A percentile compares a stretch with the other conserved stretches of the same genome.
phyloP scores from a whole-genome alignment of 2,329 filamentous ascomycete genomes.

The Tolypocladium pustulatum region DNA sequence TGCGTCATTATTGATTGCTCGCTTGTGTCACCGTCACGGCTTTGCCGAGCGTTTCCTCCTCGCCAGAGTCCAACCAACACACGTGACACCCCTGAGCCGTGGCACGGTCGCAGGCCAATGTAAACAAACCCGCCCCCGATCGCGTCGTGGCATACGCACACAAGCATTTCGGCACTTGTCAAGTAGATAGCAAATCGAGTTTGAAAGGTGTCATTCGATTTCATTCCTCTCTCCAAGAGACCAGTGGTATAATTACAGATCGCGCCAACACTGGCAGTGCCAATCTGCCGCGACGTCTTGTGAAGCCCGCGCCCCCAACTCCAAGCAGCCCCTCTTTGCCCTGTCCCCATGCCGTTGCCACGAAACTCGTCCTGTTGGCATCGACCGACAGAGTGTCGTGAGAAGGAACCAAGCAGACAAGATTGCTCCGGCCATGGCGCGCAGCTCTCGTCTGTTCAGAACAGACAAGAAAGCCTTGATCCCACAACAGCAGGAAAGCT shows the following conservation, averaged over 20 bases:
- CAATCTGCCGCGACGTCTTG: background rate
- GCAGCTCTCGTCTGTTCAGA: background rate
- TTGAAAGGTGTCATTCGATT: conserved; percentile 1
- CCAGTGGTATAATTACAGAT: conserved; percentile 8
- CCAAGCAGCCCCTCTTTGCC: background rate
- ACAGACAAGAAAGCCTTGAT: background rate
- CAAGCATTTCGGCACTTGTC: background rate
- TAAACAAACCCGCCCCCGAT: background rate
- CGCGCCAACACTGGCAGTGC: conserved; percentile 1
- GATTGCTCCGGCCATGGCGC: background rate
- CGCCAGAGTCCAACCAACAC: background rate
- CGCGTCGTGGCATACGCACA: background rate
- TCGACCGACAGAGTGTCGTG: background rate
- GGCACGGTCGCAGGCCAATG: background rate
- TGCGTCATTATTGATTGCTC: background rate
- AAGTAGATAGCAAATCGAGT: background rate
- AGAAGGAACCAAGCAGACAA: background rate
- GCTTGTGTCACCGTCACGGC: background rate
- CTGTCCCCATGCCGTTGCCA: background rate
- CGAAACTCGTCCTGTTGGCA: background rate
- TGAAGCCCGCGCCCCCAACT: background rate
- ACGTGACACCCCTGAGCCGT: background rate
- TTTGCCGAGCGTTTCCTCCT: background rate
- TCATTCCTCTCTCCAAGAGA: conserved; percentile 1
- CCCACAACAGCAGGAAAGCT: background rate